Evolutionary conservation across 345 rosid genomes (phyloP), one percentile per base, ranked within the genome.

Genomic region (Pistacia atlantica): DNA sequence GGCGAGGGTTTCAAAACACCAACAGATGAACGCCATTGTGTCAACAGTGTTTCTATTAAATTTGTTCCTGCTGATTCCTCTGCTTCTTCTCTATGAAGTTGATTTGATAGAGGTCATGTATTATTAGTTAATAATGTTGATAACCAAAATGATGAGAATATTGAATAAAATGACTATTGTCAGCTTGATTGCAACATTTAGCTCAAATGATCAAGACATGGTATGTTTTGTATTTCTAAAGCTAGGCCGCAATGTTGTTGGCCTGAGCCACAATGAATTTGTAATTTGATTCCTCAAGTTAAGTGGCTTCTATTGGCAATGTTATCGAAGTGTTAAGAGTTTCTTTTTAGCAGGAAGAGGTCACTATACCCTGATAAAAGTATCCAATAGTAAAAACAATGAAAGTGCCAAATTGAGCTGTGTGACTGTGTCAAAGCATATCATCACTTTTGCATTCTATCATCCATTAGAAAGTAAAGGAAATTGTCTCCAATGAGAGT

Each of bases 1-100:
- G 94, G 94, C 18, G 97, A 92, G 70, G 94, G 94, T 8, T 90
- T 89, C 78, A 61, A 71, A 6, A 88, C 87, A 6, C 94, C 92
- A 0, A 87, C 85, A 0, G 83, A 92, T 64, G 94, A 89, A 69
- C 97, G 91, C 69, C 97, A 92, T 33, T 90, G 97, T 42, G 94
- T 92, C 51, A 92, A 92, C 73, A 92, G 94, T 22, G 74, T 90
- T 65, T 90, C 97, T 0, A 77, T 92, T 83, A 90, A 90, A 89
- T 90, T 90, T 67, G 73, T 0, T 2, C 70, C 94, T n/a, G 83
- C 82, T 8, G 79, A 80, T 74, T 77, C 85, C 33, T 80, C 87
- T 67, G 73, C 76, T 81, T 77, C 76, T 81, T 75, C 71, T n/a
- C 45, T 69, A 0, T 81, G 74, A 77, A 54, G 59, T 25, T 51